Evolutionary conservation across 352 stramenopile genomes (phyloP).

Genomic region (Phytopythium boreale): DNA sequence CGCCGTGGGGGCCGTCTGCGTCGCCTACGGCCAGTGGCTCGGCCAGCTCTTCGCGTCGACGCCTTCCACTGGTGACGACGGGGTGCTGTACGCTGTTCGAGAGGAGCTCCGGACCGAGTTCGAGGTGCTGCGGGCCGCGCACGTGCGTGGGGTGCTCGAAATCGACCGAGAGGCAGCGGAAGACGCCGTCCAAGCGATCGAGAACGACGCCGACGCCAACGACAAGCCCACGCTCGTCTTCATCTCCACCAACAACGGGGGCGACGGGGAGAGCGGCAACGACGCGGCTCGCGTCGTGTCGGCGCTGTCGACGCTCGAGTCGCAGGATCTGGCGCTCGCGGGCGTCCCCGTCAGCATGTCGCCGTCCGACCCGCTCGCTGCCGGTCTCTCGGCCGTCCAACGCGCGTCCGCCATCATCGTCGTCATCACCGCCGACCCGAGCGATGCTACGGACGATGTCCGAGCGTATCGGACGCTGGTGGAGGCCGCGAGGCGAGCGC

Average conservation of each 20-base stretch:
- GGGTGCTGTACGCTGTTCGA: not conserved
- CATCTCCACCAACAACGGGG: not conserved
- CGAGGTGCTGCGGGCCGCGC: not conserved
- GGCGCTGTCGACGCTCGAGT: constrained; percentile 5
- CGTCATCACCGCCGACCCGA: constrained; percentile 33
- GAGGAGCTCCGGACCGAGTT: not conserved
- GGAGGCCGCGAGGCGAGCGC: constrained; percentile 30
- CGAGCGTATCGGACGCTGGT: constrained; percentile 27
- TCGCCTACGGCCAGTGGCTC: constrained; percentile 41
- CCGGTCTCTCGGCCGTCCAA: not conserved
- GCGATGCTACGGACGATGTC: not conserved
- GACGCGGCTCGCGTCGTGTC: not conserved
- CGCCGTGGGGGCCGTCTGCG: constrained; percentile 40
- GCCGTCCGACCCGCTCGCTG: not conserved
- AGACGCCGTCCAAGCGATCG: not conserved
- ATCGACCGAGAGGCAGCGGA: not conserved
- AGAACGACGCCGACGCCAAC: not conserved
- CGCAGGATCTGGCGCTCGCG: not conserved
- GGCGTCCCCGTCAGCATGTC: not conserved
- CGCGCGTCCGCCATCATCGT: constrained; percentile 25
- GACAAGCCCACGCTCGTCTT: not conserved
- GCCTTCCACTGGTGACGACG: not conserved
- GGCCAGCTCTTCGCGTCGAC: constrained; percentile 20
- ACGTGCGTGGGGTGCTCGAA: not conserved
- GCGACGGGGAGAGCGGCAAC: not conserved